Base-by-base conservation (phyloP, 257 asterid genomes). In the Gardenia jasminoides region DNA sequence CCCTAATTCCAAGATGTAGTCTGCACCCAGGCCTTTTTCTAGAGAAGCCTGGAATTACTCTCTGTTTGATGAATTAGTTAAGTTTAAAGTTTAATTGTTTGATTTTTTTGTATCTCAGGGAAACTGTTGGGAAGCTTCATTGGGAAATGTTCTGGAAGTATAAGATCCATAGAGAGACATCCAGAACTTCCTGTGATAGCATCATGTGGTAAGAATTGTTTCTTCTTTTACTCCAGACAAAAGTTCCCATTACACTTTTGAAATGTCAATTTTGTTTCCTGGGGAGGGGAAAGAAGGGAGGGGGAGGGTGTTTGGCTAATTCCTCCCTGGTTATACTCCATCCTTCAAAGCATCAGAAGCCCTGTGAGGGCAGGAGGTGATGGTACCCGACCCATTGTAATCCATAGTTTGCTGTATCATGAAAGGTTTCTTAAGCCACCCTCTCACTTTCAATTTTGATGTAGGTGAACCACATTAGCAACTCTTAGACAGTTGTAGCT, bases 101-200 rank as follows among this genome's bases (percentile, higher is more conserved):
- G 74, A 36, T 62, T 80, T 61, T 74, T 41, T 24, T 68, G n/a
- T 72, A 64, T 76, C 83, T 84, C 74, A 93, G 99, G 98, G 74
- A 91, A 92, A 83, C 86, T 92, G 75, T 79, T 93, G 86, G 99
- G 98, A 74, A 83, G 94, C 91, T 96, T 96, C 82, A 80, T 87
- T 77, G 98, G 97, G 59, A 93, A 96, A 86, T 92, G 98, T 82
- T 84, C 95, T 48, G 98, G 99, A 87, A 93, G 99, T 85, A 87
- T 93, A 86, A 92, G 91, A 84, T 92, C 98, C 80, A 90, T 93
- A 76, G 94, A 79, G 54, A 87, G 97, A 84, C 99, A 96, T 78
- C 92, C 92, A 3, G 86, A 87, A 78, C 92, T 84, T 77, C 99
- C 97, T 54, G 87, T 96, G 30, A 87, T 96, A 81, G 99, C 97